phyloP scores from a whole-genome alignment of 2,329 filamentous ascomycete species.

The Nemania sp. region DNA sequence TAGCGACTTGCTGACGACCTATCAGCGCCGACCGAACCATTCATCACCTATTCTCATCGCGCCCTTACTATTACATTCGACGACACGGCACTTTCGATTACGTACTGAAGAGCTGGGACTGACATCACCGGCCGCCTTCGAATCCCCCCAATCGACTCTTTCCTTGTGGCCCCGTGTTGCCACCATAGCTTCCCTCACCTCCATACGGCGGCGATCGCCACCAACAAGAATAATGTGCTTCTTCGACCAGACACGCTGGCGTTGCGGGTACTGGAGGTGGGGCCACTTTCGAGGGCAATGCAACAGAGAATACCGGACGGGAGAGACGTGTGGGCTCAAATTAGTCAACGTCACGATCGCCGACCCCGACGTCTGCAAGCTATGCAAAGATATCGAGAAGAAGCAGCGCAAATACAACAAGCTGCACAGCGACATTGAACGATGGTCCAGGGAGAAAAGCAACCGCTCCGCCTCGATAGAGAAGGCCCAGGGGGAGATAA shows the following conservation, averaged over 20 bases:
- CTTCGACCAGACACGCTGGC: slow-evolving; percentile 89
- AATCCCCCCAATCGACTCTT: slow-evolving; percentile 16
- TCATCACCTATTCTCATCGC: slow-evolving; percentile 7
- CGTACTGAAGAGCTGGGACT: slow-evolving; percentile 21
- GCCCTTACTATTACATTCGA: slow-evolving; percentile 35
- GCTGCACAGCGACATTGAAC: slow-evolving; percentile 78
- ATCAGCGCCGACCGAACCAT: slow-evolving; percentile 10
- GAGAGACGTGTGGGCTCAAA: slow-evolving; percentile 95
- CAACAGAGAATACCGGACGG: slow-evolving; percentile 93
- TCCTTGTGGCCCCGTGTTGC: slow-evolving; percentile 24
- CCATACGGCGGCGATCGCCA: slow-evolving; percentile 19
- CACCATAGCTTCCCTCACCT: slow-evolving; percentile 16
- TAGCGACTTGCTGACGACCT: slow-evolving; percentile 26
- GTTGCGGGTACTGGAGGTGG: slow-evolving; percentile 94
- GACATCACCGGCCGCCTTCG: slow-evolving; percentile 12
- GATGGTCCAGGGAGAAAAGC: slow-evolving; percentile 80
- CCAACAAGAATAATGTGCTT: slow-evolving; percentile 79
- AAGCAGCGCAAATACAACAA: slow-evolving; percentile 81
- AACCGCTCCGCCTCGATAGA: slow-evolving; percentile 78
- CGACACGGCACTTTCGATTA: slow-evolving; percentile 19
- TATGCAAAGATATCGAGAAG: slow-evolving; percentile 90
- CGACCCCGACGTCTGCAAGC: slow-evolving; percentile 76
- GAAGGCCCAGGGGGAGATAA: slow-evolving; percentile 76
- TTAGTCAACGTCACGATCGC: slow-evolving; percentile 81
- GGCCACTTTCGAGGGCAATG: slow-evolving; percentile 92